Conservation (phyloP, 2,329 filamentous ascomycete species). For the Aspergillus brasiliensis region DNA sequence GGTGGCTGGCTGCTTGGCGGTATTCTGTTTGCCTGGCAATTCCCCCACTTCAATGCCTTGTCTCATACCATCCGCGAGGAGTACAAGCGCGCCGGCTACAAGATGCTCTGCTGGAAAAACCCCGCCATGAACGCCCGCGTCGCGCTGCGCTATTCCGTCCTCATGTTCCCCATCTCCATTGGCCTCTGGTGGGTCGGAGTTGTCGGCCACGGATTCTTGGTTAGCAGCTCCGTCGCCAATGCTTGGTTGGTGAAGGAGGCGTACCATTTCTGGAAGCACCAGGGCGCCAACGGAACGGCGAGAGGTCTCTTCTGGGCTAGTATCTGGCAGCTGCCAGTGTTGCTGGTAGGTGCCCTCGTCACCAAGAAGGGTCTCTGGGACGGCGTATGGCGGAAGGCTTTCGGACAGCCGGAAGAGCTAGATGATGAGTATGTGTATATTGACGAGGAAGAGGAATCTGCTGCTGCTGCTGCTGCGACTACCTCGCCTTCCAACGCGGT, state of each 20-base stretch:
- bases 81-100: conserved; percentile 71
- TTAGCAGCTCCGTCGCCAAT: conserved; percentile 80
- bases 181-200: conserved; percentile 77
- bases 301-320: conserved; percentile 93
- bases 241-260: conserved; percentile 82
- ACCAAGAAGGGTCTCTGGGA: conserved; percentile 94
- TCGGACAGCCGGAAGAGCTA: conserved; percentile 61
- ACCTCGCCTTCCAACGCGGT: neutral
- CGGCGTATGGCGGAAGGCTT: conserved; percentile 71
- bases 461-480: neutral
- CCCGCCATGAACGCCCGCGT: conserved; percentile 83
- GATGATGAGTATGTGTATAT: conserved; percentile 59
- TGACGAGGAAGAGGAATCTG: conserved; percentile 52
- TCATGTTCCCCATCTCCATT: conserved; percentile 83
- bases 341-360: conserved; percentile 85
- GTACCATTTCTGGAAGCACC: conserved; percentile 74
- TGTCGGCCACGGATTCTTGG: conserved; percentile 82
- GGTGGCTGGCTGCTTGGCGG: conserved; percentile 89
- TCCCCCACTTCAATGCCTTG: conserved; percentile 95
- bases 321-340: conserved; percentile 89
- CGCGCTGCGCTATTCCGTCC: conserved; percentile 79
- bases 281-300: conserved; percentile 78
- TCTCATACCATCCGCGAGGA: conserved; percentile 87
- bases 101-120: conserved; percentile 83
- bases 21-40: conserved; percentile 93